These are phyloP conservation scores for Hippophae rhamnoides DNA, from an alignment of 306 rosid genomes.

Conservation along the genomic window DNA sequence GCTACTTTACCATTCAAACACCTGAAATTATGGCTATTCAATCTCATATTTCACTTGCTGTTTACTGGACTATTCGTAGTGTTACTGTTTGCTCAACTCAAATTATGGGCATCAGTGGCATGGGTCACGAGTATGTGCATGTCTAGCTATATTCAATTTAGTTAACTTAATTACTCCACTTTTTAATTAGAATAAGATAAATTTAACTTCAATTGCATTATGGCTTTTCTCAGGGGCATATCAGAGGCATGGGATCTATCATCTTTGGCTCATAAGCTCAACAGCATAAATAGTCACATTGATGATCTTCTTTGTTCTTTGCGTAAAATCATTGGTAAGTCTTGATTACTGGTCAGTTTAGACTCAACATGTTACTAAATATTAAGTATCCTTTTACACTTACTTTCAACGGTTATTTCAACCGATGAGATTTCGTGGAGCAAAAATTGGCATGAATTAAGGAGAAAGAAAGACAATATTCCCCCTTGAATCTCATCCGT, in stretches of 20 bases:
- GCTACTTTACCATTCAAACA: constrained; percentile 27
- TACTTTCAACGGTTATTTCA: too few species aligned
- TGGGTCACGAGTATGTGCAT: constrained; percentile 32
- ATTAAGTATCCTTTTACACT: too few species aligned
- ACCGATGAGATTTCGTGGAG: too few species aligned
- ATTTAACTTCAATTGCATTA: neutral
- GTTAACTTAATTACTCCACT: neutral
- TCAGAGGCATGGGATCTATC: constrained; percentile 74
- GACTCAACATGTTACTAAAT: too few species aligned
- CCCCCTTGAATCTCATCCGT: too few species aligned
- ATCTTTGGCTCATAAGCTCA: constrained; percentile 52
- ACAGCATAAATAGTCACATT: constrained; percentile 43
- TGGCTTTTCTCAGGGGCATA: constrained; percentile 27
- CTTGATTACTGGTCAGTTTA: neutral
- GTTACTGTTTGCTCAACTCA: constrained; percentile 44
- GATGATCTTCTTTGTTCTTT: constrained; percentile 29
- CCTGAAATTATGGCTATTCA: constrained; percentile 16
- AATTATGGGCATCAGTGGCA: constrained; percentile 31
- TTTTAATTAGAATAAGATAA: neutral
- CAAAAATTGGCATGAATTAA: too few species aligned
- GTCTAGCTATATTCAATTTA: neutral
- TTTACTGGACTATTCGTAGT: constrained; percentile 63
- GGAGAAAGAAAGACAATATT: too few species aligned
- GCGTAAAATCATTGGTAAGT: constrained; percentile 30
- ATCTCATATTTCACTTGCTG: constrained; percentile 43